Evolutionary conservation across 2,329 filamentous ascomycete species (phyloP).

Genomic region (Thielaviopsis musarum): DNA sequence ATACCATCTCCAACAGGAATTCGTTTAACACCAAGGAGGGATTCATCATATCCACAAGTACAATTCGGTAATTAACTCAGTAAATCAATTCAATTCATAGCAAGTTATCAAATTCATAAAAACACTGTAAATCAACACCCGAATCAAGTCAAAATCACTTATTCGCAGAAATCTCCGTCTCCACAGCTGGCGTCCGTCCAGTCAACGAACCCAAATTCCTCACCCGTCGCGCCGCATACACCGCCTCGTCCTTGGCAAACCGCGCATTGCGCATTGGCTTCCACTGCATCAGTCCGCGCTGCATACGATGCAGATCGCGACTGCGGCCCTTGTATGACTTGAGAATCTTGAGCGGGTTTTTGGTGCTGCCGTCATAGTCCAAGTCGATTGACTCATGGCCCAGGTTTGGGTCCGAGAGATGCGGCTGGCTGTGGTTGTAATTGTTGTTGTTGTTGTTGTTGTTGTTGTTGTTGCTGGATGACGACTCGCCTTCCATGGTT

Average conservation of each 20-base stretch:
- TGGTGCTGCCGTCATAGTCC: constrained; percentile 22
- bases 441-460: too few relatives aligned
- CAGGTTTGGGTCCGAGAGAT: constrained; percentile 17
- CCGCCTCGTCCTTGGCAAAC: constrained; percentile 78
- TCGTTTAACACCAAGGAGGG: too few relatives aligned
- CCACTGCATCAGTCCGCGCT: constrained; percentile 91
- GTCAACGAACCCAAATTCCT: constrained; percentile 61
- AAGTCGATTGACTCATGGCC: constrained; percentile 17
- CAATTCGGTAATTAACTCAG: background rate
- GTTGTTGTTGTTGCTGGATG: background rate
- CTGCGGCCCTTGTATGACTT: constrained; percentile 51
- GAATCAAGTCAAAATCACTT: background rate
- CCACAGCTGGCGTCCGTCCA: constrained; percentile 73
- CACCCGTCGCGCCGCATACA: constrained; percentile 58
- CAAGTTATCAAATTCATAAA: background rate
- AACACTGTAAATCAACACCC: background rate
- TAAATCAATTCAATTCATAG: too few relatives aligned
- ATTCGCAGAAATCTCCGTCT: constrained; percentile 41
- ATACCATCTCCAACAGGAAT: too few relatives aligned
- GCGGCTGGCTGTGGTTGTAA: constrained; percentile 30
- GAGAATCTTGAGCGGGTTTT: constrained; percentile 38
- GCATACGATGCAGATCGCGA: constrained; percentile 65
- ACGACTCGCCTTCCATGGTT: constrained; percentile 26
- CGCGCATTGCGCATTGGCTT: constrained; percentile 69
- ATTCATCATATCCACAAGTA: too few relatives aligned